A percentile compares a stretch with the other conserved stretches of the same genome.
Conservation (phyloP, 1,284 basidiomycete species). For the Neotropicomus parvogracilis region DNA sequence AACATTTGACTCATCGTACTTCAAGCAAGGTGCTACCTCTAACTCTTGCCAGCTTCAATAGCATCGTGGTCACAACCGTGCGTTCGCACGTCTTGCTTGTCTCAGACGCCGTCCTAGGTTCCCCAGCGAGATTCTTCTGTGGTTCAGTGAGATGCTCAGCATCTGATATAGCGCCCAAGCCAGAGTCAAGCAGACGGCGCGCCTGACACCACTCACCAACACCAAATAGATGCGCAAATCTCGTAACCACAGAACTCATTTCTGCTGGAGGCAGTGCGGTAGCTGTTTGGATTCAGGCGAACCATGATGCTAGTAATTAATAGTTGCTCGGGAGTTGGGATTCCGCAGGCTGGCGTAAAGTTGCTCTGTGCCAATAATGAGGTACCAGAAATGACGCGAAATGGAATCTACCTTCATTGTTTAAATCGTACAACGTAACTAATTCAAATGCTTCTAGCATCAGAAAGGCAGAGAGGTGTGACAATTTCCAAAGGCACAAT, state of each 20-base stretch:
- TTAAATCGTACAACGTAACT: not conserved
- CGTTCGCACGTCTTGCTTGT: not conserved
- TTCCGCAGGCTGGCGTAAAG: not conserved
- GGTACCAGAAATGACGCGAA: not conserved
- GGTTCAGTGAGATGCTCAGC: not conserved
- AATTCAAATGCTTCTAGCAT: no score
- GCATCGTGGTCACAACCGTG: conserved; percentile 6
- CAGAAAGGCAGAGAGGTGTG: no score
- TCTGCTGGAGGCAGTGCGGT: not conserved
- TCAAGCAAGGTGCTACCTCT: conserved; percentile 6
- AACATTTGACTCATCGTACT: conserved; percentile 1
- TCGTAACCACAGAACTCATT: not conserved
- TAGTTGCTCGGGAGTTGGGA: not conserved
- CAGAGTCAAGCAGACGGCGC: not conserved
- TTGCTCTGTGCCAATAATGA: not conserved
- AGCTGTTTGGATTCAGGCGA: not conserved
- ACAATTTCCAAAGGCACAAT: no score
- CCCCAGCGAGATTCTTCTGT: not conserved
- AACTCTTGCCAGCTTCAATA: conserved; percentile 8
- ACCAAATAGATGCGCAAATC: not conserved
- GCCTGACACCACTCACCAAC: conserved; percentile 1
- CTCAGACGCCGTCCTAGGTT: not conserved
- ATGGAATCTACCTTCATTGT: not conserved
- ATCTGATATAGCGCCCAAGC: not conserved
- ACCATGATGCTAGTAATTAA: no score